Conservation (phyloP, 2,329 filamentous ascomycete genomes). For the Chaetomium sp. region DNA sequence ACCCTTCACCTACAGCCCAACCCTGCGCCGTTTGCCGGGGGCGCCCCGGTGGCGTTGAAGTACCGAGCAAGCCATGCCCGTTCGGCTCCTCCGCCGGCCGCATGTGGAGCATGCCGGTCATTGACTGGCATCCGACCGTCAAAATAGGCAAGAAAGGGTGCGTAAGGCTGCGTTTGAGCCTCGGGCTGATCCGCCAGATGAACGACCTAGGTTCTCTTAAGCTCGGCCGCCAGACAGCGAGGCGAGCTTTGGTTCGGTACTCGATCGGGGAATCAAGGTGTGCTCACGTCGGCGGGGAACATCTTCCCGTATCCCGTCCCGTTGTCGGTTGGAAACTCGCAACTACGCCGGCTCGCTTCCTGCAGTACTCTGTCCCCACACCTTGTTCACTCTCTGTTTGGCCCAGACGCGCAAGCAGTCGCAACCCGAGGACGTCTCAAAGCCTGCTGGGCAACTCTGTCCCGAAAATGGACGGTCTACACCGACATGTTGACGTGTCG, state of each 20-base stretch:
- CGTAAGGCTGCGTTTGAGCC: not conserved
- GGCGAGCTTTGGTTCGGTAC: slow-evolving; percentile 16
- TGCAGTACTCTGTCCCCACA: slow-evolving; percentile 25
- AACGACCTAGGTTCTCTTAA: not conserved
- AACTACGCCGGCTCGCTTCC: slow-evolving; percentile 25
- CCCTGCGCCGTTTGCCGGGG: slow-evolving; percentile 23
- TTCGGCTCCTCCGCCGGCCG: slow-evolving; percentile 17
- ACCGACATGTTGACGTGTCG: slow-evolving; percentile 38
- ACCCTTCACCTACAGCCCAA: not conserved
- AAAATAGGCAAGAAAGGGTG: not conserved
- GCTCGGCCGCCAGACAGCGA: slow-evolving; percentile 1
- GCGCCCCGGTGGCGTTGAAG: slow-evolving; percentile 18
- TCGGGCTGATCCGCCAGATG: not conserved
- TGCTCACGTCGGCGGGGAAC: slow-evolving; percentile 13
- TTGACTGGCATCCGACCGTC: slow-evolving; percentile 12
- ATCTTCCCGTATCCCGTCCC: slow-evolving; percentile 19
- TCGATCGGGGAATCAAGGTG: slow-evolving; percentile 12
- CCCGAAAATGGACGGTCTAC: slow-evolving; percentile 27
- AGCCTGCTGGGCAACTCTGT: slow-evolving; percentile 11
- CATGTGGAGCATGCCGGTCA: slow-evolving; percentile 20
- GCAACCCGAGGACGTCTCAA: slow-evolving; percentile 19
- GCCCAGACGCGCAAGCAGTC: slow-evolving; percentile 31
- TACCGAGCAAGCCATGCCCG: slow-evolving; percentile 16
- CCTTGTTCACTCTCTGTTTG: slow-evolving; percentile 33
- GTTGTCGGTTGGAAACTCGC: slow-evolving; percentile 14